Conservation (phyloP, 371 early-diverging fungal species). For the Syncephalis plumigaleata region DNA sequence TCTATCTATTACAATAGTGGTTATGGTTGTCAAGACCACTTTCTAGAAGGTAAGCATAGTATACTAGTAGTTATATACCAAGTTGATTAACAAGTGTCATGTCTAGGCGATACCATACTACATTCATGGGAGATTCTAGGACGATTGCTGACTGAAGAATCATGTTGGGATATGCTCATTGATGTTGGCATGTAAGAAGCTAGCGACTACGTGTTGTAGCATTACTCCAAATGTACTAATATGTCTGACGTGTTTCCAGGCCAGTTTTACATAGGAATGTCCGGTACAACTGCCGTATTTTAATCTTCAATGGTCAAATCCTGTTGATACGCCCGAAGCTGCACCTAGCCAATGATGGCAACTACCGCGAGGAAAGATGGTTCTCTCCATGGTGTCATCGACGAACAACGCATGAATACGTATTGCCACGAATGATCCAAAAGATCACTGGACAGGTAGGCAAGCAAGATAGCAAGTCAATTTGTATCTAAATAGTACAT, state of each 20-base stretch:
- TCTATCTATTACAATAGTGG: conserved; percentile 28
- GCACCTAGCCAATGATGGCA: conserved; percentile 90
- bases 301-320: conserved; percentile 64
- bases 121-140: conserved; percentile 91
- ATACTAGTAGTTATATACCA: no score
- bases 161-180: conserved; percentile 57
- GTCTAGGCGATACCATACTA: conserved; percentile 67
- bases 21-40: conserved; percentile 96
- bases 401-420: conserved; percentile 45
- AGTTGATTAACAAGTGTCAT: no score
- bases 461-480: neutral
- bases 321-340: conserved; percentile 91
- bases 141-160: conserved; percentile 40
- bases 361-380: conserved; percentile 91
- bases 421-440: conserved; percentile 65
- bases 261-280: conserved; percentile 80
- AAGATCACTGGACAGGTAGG: conserved; percentile 53
- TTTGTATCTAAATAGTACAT: no score
- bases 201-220: neutral
- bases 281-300: conserved; percentile 89
- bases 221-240: neutral
- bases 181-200: conserved; percentile 82
- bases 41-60: conserved; percentile 53
- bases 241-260: conserved; percentile 21
- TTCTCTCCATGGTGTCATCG: conserved; percentile 76